Conservation (phyloP, 2,329 filamentous ascomycete species). For the Byssochlamys sp. region DNA sequence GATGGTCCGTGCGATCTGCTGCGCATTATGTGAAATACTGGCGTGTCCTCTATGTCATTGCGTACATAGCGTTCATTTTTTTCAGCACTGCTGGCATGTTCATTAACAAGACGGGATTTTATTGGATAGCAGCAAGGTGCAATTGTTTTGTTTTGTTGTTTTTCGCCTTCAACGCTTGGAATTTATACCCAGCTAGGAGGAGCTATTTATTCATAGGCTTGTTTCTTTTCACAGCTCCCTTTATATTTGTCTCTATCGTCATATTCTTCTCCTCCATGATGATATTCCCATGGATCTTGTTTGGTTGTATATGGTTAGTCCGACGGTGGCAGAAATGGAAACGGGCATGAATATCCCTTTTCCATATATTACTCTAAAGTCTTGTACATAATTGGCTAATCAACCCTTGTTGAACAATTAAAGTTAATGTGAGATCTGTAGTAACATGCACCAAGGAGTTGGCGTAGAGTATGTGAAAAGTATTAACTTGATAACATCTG, state of each 20-base stretch:
- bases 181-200: neutral
- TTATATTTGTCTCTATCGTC: too few species aligned
- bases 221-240: neutral
- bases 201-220: neutral
- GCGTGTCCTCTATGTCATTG: neutral
- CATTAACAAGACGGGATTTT: too few species aligned
- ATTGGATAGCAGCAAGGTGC: too few species aligned
- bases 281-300: neutral
- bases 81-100: too few species aligned
- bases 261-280: too few species aligned
- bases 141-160: neutral
- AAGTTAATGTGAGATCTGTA: too few species aligned
- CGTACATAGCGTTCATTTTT: neutral
- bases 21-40: neutral
- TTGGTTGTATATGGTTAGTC: neutral
- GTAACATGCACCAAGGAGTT: too few species aligned
- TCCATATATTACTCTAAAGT: too few species aligned
- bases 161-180: neutral
- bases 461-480: too few species aligned
- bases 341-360: neutral
- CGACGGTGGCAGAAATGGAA: neutral
- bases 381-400: too few species aligned
- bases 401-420: too few species aligned
- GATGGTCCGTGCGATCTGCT: neutral
- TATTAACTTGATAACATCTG: too few species aligned